Percentiles rank a stretch among this genome's conserved stretches.
Evolutionary conservation across 371 early-diverging fungal genomes (phyloP).

Genomic region (Mucor ambiguus): DNA sequence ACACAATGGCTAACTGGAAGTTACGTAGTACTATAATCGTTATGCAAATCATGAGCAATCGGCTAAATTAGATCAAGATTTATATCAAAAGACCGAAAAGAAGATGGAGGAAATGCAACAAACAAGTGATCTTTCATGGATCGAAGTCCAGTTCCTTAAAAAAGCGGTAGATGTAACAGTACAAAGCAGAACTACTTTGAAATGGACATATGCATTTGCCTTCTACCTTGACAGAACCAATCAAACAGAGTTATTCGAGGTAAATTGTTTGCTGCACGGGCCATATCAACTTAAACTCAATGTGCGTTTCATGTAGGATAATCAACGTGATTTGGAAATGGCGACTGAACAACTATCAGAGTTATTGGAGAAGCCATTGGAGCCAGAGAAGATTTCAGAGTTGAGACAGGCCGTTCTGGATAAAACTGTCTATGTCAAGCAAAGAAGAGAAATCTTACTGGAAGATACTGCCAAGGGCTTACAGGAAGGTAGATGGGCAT

Average conservation of each 20-base stretch:
- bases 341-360: conserved; percentile 92
- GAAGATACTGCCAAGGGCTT: conserved; percentile 83
- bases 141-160: conserved; percentile 96
- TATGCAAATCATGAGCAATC: conserved; percentile 97
- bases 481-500: conserved; percentile 75
- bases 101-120: conserved; percentile 97
- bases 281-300: background rate
- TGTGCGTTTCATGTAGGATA: conserved; percentile 56
- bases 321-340: conserved; percentile 95
- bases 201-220: conserved; percentile 97
- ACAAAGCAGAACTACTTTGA: conserved; percentile 86
- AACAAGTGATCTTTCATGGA: conserved; percentile 92
- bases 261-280: conserved; percentile 7
- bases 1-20: background rate
- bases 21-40: conserved; percentile 88
- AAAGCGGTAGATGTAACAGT: conserved; percentile 91
- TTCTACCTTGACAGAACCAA: conserved; percentile 90
- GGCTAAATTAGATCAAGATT: conserved; percentile 85
- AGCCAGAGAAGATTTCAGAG: conserved; percentile 75
- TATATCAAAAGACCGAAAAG: conserved; percentile 86
- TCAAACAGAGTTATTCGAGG: conserved; percentile 89
- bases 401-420: conserved; percentile 82
- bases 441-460: conserved; percentile 78
- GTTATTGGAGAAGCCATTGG: conserved; percentile 84
- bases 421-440: conserved; percentile 80